Percentiles rank a stretch among this genome's conserved stretches.
phyloP scores from a whole-genome alignment of 192 early-diverging fungal species.

The Mortierella hygrophila region DNA sequence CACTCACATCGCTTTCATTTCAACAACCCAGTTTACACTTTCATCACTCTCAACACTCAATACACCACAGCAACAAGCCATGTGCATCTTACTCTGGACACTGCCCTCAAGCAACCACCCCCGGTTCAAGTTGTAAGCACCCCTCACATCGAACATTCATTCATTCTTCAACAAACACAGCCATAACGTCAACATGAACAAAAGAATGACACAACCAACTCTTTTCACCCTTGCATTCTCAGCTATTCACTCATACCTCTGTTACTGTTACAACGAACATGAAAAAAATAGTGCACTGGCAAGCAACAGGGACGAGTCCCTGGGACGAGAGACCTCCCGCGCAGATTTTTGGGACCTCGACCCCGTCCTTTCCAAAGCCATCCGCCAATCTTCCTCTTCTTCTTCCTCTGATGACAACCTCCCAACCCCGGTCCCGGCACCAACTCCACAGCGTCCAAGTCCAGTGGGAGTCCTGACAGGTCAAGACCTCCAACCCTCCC shows the following conservation, averaged over 20 bases:
- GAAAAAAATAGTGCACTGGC: conserved; percentile 57
- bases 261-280: too few species aligned
- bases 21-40: not conserved
- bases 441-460: not conserved
- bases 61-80: not conserved
- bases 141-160: not conserved
- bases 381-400: not conserved
- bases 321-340: conserved; percentile 51
- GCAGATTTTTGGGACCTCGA: conserved; percentile 61
- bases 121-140: conserved; percentile 48
- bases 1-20: too few species aligned
- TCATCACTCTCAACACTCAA: not conserved
- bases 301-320: conserved; percentile 64
- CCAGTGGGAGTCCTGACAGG: conserved; percentile 55
- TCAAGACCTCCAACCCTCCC: conserved; percentile 50
- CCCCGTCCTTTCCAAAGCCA: not conserved
- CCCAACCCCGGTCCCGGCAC: not conserved
- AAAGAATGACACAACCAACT: not conserved
- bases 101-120: conserved; percentile 49
- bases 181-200: not conserved
- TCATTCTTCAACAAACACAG: not conserved
- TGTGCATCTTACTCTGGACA: conserved; percentile 56
- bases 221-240: not conserved
- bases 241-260: not conserved
- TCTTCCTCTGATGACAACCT: not conserved